Evolutionary conservation across 768 basidiomycete species (phyloP).

Genomic region (Auriculariales sp.): DNA sequence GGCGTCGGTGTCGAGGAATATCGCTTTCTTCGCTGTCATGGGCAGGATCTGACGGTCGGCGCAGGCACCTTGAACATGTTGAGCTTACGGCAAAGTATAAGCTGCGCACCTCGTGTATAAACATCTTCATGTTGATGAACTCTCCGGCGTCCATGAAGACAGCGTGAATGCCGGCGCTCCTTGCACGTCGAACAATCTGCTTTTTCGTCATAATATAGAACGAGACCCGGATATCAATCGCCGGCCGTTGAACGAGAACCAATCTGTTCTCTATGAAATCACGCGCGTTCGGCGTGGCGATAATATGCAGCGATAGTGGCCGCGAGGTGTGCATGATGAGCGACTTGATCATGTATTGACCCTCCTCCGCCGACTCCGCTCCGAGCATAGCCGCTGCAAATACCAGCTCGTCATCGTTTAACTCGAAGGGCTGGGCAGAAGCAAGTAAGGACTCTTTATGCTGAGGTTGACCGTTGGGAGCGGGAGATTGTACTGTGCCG

Average conservation of each 20-base stretch:
- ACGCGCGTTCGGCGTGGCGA: slow-evolving; percentile 31
- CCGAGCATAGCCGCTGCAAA: too few species aligned
- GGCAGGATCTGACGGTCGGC: too few species aligned
- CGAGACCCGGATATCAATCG: slow-evolving; percentile 21
- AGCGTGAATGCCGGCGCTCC: slow-evolving; percentile 31
- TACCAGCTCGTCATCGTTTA: too few species aligned
- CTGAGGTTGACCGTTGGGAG: too few species aligned
- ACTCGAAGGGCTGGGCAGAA: too few species aligned
- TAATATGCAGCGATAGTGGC: slow-evolving; percentile 27
- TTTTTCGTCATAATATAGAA: slow-evolving; percentile 28
- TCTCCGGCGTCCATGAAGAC: too few species aligned
- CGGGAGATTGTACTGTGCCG: too few species aligned
- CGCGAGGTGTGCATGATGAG: slow-evolving; percentile 24
- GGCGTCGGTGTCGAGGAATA: slow-evolving; percentile 38
- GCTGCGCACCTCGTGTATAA: slow-evolving; percentile 41
- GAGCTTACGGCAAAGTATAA: too few species aligned
- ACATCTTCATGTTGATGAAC: slow-evolving; percentile 40
- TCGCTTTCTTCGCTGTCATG: slow-evolving; percentile 25
- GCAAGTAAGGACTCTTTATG: too few species aligned
- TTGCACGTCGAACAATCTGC: slow-evolving; percentile 27
- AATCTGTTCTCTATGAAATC: slow-evolving; percentile 23
- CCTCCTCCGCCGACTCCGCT: too few species aligned
- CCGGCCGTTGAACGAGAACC: slow-evolving; percentile 22
- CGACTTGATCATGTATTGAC: slow-evolving; percentile 17
- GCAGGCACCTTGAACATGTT: too few species aligned